Evolutionary conservation across 1,284 basidiomycete genomes (phyloP).

Genomic region (Apiotrichum mycotoxinovorans): DNA sequence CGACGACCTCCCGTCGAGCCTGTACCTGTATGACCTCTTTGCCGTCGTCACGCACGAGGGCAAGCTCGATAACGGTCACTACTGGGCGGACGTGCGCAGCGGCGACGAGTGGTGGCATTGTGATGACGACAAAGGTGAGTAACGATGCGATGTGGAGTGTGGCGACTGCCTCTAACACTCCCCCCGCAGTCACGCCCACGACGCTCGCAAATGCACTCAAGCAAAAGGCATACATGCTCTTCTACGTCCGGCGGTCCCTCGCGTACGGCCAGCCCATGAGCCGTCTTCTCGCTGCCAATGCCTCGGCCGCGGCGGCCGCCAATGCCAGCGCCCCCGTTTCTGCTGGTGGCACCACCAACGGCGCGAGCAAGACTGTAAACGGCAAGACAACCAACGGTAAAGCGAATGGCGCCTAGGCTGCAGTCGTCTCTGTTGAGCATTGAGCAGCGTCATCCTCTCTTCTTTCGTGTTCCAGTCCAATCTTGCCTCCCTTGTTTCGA

Average conservation of each 20-base stretch:
- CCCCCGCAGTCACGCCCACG: conserved; percentile 59
- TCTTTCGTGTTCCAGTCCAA: neutral
- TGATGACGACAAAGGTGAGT: conserved; percentile 82
- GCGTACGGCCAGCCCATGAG: conserved; percentile 57
- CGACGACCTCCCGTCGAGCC: conserved; percentile 54
- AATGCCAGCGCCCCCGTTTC: neutral
- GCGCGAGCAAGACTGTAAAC: conserved; percentile 13
- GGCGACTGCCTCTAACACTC: neutral
- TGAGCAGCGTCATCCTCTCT: too few species aligned
- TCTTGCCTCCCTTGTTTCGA: neutral
- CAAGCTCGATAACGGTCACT: conserved; percentile 90
- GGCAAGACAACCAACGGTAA: conserved; percentile 6
- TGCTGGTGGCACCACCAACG: neutral
- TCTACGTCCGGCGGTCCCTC: conserved; percentile 81
- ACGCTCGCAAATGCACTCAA: conserved; percentile 63
- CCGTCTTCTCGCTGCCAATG: conserved; percentile 14
- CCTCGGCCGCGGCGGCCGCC: neutral
- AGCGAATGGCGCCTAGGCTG: conserved; percentile 2
- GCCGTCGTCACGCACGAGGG: conserved; percentile 94
- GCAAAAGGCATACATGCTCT: conserved; percentile 83
- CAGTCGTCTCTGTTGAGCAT: too few species aligned
- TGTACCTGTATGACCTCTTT: conserved; percentile 90
- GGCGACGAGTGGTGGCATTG: conserved; percentile 79
- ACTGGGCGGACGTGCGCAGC: conserved; percentile 51
- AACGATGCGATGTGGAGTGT: too few species aligned